These are phyloP conservation scores for Globisporangium perplexum DNA, from an alignment of 352 stramenopile genomes.

Conservation along the genomic window DNA sequence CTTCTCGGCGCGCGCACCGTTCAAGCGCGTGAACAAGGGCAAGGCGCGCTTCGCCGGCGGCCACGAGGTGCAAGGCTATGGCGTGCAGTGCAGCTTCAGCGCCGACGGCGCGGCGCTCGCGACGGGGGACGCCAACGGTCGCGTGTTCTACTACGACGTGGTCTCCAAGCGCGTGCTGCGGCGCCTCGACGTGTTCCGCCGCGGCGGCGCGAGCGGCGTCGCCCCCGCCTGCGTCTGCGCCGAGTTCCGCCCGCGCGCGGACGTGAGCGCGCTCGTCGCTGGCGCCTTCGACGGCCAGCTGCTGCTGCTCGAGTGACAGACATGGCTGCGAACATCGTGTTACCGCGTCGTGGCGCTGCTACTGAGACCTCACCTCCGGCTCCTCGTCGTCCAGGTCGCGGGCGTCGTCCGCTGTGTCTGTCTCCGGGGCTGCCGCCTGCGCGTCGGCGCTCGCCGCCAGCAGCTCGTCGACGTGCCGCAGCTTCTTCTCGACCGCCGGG, in stretches of 20 bases:
- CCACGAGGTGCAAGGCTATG: conserved; percentile 38
- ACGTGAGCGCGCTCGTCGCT: conserved; percentile 16
- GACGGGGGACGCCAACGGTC: conserved; percentile 37
- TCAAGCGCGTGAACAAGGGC: conserved; percentile 37
- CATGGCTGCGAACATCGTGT: not conserved
- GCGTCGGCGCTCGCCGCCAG: conserved; percentile 1
- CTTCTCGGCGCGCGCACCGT: conserved; percentile 36
- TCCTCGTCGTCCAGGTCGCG: conserved; percentile 2
- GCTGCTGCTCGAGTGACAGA: conserved; percentile 1
- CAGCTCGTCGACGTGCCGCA: conserved; percentile 34
- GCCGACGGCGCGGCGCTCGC: conserved; percentile 32
- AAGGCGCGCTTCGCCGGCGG: conserved; percentile 15
- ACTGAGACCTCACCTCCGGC: not conserved
- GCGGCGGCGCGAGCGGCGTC: not conserved
- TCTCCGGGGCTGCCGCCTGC: no score
- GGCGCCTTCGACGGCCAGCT: conserved; percentile 21
- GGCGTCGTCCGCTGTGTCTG: conserved; percentile 2
- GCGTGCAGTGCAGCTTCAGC: conserved; percentile 52
- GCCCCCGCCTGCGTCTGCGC: conserved; percentile 21
- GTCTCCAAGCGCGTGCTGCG: conserved; percentile 16
- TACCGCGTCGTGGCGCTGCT: not conserved
- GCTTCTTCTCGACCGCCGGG: conserved; percentile 51
- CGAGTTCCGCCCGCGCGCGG: conserved; percentile 20
- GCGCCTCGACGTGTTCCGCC: conserved; percentile 18
- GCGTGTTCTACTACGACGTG: conserved; percentile 38